Conservation (phyloP, 1,139 yeast genomes). For the Kurtzmaniella natalensis region DNA sequence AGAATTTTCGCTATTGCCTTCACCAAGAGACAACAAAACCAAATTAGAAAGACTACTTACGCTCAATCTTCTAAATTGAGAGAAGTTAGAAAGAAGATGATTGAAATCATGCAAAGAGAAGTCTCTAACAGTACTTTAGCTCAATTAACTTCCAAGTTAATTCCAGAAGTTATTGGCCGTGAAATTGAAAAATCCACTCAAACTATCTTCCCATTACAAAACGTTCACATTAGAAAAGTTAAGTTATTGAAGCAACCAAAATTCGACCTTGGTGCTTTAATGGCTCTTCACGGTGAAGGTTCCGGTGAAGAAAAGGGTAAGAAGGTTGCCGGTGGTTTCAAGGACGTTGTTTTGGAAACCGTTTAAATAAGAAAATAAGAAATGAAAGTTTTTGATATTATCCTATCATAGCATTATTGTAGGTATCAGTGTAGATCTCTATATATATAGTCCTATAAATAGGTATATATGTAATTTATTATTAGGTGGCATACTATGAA, state of each 20-base stretch:
- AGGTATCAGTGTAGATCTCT: no score
- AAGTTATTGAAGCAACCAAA: slow-evolving; percentile 51
- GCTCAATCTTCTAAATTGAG: slow-evolving; percentile 50
- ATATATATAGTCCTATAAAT: no score
- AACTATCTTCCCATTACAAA: slow-evolving; percentile 49
- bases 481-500: no score
- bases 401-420: no score
- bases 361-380: slow-evolving; percentile 29
- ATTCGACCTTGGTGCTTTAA: slow-evolving; percentile 49
- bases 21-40: slow-evolving; percentile 52
- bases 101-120: slow-evolving; percentile 50
- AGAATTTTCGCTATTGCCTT: slow-evolving; percentile 50
- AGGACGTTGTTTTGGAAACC: slow-evolving; percentile 49
- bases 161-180: slow-evolving; percentile 52
- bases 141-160: slow-evolving; percentile 48
- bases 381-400: no score
- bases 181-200: slow-evolving; percentile 51
- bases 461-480: no score
- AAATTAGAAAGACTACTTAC: slow-evolving; percentile 48
- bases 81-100: slow-evolving; percentile 50
- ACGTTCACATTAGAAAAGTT: slow-evolving; percentile 51
- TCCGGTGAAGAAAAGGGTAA: slow-evolving; percentile 49
- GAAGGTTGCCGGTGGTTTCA: slow-evolving; percentile 44
- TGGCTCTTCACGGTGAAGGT: slow-evolving; percentile 51
- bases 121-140: slow-evolving; percentile 48